Evolutionary conservation across 176 grass and related monocot genomes (phyloP), one percentile per base, ranked within the genome.

Genomic region (Elaeis guineensis): DNA sequence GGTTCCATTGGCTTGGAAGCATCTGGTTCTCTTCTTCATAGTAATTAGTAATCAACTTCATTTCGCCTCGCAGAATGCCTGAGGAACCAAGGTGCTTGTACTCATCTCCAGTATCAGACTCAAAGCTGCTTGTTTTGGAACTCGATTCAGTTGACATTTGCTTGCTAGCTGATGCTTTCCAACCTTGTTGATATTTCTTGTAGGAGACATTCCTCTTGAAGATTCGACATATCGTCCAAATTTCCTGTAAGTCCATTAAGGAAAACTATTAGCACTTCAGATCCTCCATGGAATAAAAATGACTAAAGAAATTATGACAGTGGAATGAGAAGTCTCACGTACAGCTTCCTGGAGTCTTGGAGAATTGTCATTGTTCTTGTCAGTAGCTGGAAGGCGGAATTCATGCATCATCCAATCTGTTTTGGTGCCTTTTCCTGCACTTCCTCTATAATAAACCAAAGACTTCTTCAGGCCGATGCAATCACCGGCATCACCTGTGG

Each of bases 381-480:
- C 0, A 54, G 19, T 30, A 20, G 44, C 54, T 0, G 86, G 90
- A 17, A 90, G 86, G 20, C 90, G 90, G 78, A 89, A 95, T 52
- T 95, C 90, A 25, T 95, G 86, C 90, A 95, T 95, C 90, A 95
- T 95, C 90, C 90, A 95, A 22, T 95, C 90, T 0, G 90, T 95
- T 32, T 95, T 95, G 49, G 71, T 86, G 49, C 86, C 90, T 17
- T 95, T 95, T 24, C 90, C 90, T 57, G 86, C 79, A 35, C 74
- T 80, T 54, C 90, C 90, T 54, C 73, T 72, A 54, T 95, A 90
- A 58, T 89, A 95, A 28, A 95, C 90, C 58, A 95, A 80, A 5
- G 90, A 95, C 55, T 95, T 95, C 77, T 95, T 95, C 21, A 95
- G 69, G 25, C 90, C 90, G 25, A 95, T 80, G 75, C 77, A 78